Evolutionary conservation across 805 yeast genomes (phyloP).

Genomic region (Vanderwaltozyma tropicalis): DNA sequence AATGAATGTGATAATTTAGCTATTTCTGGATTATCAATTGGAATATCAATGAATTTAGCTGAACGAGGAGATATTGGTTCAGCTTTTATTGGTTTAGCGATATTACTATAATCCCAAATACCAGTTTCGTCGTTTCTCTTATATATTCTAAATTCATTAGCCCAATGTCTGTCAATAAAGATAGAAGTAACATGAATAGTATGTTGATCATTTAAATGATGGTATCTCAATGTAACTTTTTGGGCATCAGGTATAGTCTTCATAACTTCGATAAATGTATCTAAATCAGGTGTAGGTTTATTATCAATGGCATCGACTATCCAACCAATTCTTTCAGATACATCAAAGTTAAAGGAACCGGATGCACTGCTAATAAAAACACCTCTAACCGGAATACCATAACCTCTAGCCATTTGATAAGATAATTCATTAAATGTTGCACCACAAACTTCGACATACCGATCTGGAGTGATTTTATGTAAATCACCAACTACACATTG

Average conservation of each 20-base stretch:
- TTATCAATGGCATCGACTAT: conserved; percentile 70
- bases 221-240: conserved; percentile 58
- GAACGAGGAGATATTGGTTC: conserved; percentile 41
- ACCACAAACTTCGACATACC: conserved; percentile 75
- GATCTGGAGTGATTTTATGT: conserved; percentile 72
- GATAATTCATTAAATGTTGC: conserved; percentile 79
- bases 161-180: conserved; percentile 80
- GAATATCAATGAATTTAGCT: conserved; percentile 63
- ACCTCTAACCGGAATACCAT: conserved; percentile 75
- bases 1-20: conserved; percentile 53
- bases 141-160: conserved; percentile 57
- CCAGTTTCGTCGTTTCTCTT: conserved; percentile 49
- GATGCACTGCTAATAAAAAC: conserved; percentile 70
- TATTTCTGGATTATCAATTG: conserved; percentile 44
- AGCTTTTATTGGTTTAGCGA: conserved; percentile 51
- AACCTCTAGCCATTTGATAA: conserved; percentile 80
- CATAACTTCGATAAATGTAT: conserved; percentile 70
- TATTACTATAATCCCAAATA: conserved; percentile 43
- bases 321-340: conserved; percentile 65
- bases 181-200: conserved; percentile 57
- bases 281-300: conserved; percentile 60
- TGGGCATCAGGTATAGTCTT: conserved; percentile 64
- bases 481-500: conserved; percentile 57
- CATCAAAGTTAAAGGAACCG: conserved; percentile 58
- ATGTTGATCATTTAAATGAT: conserved; percentile 75